Evolutionary conservation across 2,329 filamentous ascomycete genomes (phyloP), one percentile per base, ranked within the genome.

Genomic region (Rutstroemia sydowiana): DNA sequence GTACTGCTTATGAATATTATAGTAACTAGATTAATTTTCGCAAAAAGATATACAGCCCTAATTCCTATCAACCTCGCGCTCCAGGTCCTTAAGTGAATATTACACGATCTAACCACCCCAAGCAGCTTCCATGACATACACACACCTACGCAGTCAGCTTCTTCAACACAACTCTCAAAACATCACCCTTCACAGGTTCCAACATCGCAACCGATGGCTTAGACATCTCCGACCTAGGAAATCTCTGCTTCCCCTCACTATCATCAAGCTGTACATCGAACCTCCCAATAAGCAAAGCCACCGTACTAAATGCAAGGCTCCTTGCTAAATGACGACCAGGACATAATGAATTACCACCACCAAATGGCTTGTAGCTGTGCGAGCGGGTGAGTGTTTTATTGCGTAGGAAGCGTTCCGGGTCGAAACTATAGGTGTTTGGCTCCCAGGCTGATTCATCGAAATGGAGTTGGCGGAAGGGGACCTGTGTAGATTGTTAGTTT

Each of bases 391-490:
- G 42, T 20, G 7, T 30, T 26, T 16, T 20, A 28, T 51, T 26
- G 10, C n/a, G 31, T 5, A 49, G 41, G 34, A 53, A 50, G 20
- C 51, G 40, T 14, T 45, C 26, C 2, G 40, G 40, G 16, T 55
- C 34, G 39, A 52, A 48, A 28, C 31, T n/a, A n/a, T n/a, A 26
- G 18, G 42, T 26, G 28, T 31, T 31, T n/a, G 44, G 14, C 10
- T 39, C 53, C 18, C 48, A 53, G 10, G 28, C 40, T 2, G 20
- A 23, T n/a, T 32, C 34, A 31, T 53, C 51, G 2, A 50, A 16
- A 14, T 42, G 52, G n/a, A 54, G 37, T 23, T 51, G 47, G 3
- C 52, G 41, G 42, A 34, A 51, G 3, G 47, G 42, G 26, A 39
- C 39, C 45, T 47, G 11, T 14, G 34, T 39, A 8, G 1, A 14